phyloP scores from a whole-genome alignment of 768 basidiomycete species.

The Serendipita indica region DNA sequence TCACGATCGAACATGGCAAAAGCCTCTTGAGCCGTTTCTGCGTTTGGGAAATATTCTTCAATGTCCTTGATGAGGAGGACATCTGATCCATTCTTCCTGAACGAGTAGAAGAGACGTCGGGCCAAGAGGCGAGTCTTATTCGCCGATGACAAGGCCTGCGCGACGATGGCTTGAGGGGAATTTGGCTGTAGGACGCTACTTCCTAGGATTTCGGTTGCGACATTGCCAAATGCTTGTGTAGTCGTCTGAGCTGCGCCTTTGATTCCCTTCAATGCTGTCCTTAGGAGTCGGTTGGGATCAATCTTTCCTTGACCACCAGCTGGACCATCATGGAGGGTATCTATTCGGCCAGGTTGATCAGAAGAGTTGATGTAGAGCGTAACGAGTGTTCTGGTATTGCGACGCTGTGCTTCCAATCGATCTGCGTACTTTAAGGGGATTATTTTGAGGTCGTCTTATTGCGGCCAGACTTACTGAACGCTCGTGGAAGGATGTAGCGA shows the following conservation, averaged over 20 bases:
- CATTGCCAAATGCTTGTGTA: constrained; percentile 55
- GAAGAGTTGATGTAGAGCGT: constrained; percentile 65
- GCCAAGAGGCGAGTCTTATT: constrained; percentile 75
- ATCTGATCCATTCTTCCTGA: constrained; percentile 44
- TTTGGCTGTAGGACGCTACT: constrained; percentile 77
- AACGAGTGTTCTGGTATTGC: constrained; percentile 54
- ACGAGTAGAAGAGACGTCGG: constrained; percentile 75
- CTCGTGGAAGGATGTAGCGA: constrained; percentile 71
- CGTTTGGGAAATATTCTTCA: constrained; percentile 46
- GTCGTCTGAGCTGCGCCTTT: constrained; percentile 63
- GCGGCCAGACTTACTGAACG: constrained; percentile 27
- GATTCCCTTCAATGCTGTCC: constrained; percentile 55
- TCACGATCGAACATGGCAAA: constrained; percentile 66
- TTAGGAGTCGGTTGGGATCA: constrained; percentile 49
- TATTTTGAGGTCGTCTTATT: neutral
- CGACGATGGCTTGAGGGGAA: constrained; percentile 66
- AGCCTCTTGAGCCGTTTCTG: constrained; percentile 52
- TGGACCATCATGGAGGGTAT: constrained; percentile 36
- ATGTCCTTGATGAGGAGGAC: constrained; percentile 55
- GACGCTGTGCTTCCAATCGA: constrained; percentile 70
- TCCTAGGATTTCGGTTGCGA: constrained; percentile 45
- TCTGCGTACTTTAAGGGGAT: constrained; percentile 32
- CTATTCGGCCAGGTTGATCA: constrained; percentile 52
- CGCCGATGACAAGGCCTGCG: constrained; percentile 59
- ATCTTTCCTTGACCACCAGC: constrained; percentile 25